These are phyloP conservation scores for Vicia sativa DNA, from an alignment of 306 rosid species.

Conservation along the genomic window DNA sequence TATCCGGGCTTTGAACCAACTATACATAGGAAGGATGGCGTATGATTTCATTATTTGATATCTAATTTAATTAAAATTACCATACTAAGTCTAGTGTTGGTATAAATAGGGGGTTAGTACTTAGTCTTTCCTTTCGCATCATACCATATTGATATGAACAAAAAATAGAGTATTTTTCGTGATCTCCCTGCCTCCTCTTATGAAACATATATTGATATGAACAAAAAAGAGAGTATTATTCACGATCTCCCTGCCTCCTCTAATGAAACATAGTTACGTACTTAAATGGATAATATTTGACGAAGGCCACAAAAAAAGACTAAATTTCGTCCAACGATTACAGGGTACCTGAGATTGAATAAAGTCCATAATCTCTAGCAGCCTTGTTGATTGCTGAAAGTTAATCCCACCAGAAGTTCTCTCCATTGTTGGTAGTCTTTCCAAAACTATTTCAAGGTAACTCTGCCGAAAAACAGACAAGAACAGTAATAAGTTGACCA, in stretches of 20 bases:
- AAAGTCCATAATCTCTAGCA: conserved; percentile 90
- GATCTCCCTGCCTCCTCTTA: conserved; percentile 1
- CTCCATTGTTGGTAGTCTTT: conserved; percentile 71
- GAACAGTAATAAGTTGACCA: conserved; percentile 37
- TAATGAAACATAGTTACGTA: conserved; percentile 13
- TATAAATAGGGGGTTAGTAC: neutral
- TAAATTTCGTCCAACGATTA: conserved; percentile 12
- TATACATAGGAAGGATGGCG: too few relatives aligned
- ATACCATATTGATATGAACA: neutral
- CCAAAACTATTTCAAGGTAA: conserved; percentile 91
- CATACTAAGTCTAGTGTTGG: neutral
- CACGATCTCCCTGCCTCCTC: too few relatives aligned
- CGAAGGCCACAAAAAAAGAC: conserved; percentile 10
- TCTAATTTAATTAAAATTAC: neutral
- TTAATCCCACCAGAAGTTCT: conserved; percentile 75
- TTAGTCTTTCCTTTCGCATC: neutral
- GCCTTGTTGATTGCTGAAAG: conserved; percentile 80
- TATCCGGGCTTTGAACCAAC: too few relatives aligned
- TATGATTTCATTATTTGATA: neutral
- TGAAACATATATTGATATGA: too few relatives aligned
- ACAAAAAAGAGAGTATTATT: too few relatives aligned
- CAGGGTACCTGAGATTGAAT: conserved; percentile 90
- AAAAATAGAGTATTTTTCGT: neutral
- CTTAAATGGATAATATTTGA: conserved; percentile 26
- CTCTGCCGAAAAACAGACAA: conserved; percentile 55